Conservation (phyloP, 148 eudicot species). For the Spergularia bocconei region DNA sequence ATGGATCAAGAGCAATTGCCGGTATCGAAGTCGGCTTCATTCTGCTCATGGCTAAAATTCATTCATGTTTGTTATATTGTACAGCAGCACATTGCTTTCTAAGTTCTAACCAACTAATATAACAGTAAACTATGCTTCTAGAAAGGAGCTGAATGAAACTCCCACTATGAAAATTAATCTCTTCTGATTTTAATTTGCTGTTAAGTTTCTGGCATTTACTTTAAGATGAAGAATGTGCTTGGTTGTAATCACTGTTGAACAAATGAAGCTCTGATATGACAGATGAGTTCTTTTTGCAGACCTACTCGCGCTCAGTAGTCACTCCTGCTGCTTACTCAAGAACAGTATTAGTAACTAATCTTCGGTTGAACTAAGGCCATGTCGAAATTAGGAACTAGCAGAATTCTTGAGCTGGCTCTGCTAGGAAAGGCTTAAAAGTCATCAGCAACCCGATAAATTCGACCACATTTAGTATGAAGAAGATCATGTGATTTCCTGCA, state of each 20-base stretch:
- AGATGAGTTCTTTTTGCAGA: not conserved
- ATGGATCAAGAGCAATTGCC: no score
- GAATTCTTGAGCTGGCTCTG: conserved; percentile 20
- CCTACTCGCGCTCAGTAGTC: no score
- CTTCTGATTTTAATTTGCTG: not conserved
- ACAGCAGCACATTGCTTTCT: not conserved
- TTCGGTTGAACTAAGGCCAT: not conserved
- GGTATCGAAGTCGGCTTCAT: no score
- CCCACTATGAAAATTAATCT: not conserved
- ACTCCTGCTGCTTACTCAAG: not conserved
- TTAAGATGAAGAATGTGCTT: not conserved
- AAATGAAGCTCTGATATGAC: not conserved
- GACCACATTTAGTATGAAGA: conserved; percentile 37
- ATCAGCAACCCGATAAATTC: conserved; percentile 31
- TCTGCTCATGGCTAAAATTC: no score
- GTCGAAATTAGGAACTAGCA: conserved; percentile 1
- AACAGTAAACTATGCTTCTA: not conserved
- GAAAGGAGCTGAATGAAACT: not conserved
- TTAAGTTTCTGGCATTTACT: not conserved
- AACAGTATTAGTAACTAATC: not conserved
- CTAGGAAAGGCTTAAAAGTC: conserved; percentile 40
- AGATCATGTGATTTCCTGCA: conserved; percentile 41
- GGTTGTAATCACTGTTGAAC: not conserved
- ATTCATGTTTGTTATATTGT: not conserved
- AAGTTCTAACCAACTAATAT: not conserved